A percentile compares a stretch with the other conserved stretches of the same genome.
These are phyloP conservation scores for Glycyrrhiza uralensis DNA, from an alignment of 306 rosid genomes.

Conservation along the genomic window DNA sequence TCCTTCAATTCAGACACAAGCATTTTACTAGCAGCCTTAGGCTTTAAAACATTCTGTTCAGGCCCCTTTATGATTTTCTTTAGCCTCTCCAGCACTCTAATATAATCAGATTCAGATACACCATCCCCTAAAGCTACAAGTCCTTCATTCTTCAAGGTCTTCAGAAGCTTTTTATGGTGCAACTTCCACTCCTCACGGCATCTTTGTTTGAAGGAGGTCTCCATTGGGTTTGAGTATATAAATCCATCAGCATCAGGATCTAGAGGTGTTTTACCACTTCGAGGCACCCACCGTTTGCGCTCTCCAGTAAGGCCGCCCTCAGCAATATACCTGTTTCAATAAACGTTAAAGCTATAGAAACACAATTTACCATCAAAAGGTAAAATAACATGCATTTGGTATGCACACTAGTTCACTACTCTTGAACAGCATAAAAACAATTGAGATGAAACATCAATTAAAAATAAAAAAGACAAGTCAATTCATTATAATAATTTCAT, in stretches of 20 bases:
- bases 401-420: neutral
- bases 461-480: neutral
- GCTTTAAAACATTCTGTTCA: slow-evolving; percentile 74
- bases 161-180: slow-evolving; percentile 68
- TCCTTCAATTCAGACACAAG: slow-evolving; percentile 84
- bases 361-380: slow-evolving; percentile 11
- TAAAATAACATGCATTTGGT: neutral
- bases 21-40: slow-evolving; percentile 99
- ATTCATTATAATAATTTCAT: slow-evolving; percentile 11
- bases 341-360: slow-evolving; percentile 15
- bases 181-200: slow-evolving; percentile 72
- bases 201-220: slow-evolving; percentile 90
- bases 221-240: slow-evolving; percentile 89
- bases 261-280: slow-evolving; percentile 86
- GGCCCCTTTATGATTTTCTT: slow-evolving; percentile 87
- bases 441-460: neutral
- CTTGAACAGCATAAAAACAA: neutral
- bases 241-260: slow-evolving; percentile 96
- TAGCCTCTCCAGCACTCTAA: slow-evolving; percentile 73
- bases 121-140: slow-evolving; percentile 64
- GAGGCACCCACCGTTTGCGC: slow-evolving; percentile 96
- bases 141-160: slow-evolving; percentile 71
- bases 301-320: slow-evolving; percentile 99
- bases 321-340: slow-evolving; percentile 61
- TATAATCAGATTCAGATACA: slow-evolving; percentile 76